Evolutionary conservation across 129 eudicot species (phyloP).

Genomic region (Gnaphalium uliginosum): DNA sequence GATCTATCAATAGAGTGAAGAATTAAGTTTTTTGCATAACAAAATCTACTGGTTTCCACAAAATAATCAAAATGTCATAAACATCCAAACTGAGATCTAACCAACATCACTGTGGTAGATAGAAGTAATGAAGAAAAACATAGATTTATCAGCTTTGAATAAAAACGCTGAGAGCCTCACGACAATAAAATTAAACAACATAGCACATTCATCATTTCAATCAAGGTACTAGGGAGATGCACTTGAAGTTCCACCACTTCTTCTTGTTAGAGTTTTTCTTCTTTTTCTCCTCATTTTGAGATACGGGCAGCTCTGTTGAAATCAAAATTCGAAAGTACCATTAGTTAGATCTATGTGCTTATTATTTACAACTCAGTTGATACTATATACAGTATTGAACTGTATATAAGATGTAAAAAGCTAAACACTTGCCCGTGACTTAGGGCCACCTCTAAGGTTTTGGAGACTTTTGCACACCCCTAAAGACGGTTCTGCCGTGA

Average conservation of each 20-base stretch:
- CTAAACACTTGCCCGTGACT: not conserved
- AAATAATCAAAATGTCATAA: constrained; percentile 6
- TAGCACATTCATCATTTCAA: not conserved
- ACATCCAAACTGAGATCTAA: not conserved
- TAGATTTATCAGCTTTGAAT: not conserved
- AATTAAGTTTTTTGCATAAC: not conserved
- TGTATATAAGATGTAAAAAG: not conserved
- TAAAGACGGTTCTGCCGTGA: not conserved
- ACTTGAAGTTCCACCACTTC: constrained; percentile 51
- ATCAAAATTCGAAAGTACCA: constrained; percentile 6
- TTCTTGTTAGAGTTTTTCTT: constrained; percentile 38
- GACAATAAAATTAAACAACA: not conserved
- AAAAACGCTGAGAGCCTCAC: not conserved
- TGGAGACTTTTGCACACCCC: not conserved
- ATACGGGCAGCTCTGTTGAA: constrained; percentile 42
- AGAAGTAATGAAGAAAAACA: not conserved
- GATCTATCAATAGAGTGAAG: not conserved
- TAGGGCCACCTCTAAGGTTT: not conserved
- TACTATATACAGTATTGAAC: not conserved
- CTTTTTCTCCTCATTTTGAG: constrained; percentile 17
- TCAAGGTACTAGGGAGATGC: not conserved
- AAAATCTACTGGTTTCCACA: not conserved
- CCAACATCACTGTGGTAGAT: not conserved
- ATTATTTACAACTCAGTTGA: not conserved
- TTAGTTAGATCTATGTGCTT: not conserved